Conservation (phyloP, 2,329 filamentous ascomycete genomes). For the Amesomyces nigricolor region DNA sequence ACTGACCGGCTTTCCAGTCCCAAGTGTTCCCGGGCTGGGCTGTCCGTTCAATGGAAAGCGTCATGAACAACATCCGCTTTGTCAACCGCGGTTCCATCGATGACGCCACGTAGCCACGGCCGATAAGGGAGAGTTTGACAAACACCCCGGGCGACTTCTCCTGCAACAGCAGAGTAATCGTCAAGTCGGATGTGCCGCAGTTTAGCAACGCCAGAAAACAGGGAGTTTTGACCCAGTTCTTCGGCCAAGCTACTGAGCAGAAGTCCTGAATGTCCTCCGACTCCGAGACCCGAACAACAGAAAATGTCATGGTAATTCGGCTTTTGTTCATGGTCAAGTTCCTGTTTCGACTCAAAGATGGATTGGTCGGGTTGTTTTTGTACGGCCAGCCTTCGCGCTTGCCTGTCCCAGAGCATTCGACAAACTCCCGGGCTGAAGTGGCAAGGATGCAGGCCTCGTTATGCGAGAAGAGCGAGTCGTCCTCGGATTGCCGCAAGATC, state of each 20-base stretch:
- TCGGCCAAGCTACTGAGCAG: background rate
- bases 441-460: background rate
- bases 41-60: background rate
- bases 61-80: background rate
- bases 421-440: background rate
- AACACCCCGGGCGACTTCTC: background rate
- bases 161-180: background rate
- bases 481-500: slow-evolving; percentile 26
- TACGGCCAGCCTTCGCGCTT: background rate
- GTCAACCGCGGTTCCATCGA: background rate
- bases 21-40: background rate
- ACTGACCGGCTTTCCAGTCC: background rate
- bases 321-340: background rate
- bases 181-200: background rate
- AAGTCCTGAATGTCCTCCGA: background rate
- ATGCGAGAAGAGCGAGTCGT: slow-evolving; percentile 9
- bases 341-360: background rate
- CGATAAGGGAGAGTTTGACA: background rate
- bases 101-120: background rate
- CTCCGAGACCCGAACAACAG: background rate
- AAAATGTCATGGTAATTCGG: background rate
- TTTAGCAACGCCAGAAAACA: background rate
- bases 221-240: too few relatives aligned
- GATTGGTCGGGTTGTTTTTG: background rate
- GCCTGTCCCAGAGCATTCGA: background rate